Conservation (phyloP, 2,329 filamentous ascomycete genomes). For the Alternaria angustiovoidea region DNA sequence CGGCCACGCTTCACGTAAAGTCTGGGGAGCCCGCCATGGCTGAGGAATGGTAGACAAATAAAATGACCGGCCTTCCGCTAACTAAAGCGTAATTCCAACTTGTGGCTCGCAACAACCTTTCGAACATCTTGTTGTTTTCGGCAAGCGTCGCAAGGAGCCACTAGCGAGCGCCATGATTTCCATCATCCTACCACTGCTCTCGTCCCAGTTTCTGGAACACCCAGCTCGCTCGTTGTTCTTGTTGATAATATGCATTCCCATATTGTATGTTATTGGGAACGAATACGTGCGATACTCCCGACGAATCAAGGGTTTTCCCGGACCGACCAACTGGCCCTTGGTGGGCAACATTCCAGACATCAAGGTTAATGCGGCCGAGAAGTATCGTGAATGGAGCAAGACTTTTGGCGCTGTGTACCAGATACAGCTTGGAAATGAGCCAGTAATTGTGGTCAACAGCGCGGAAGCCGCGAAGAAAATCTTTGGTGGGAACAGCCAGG, state of each 20-base stretch:
- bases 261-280: constrained; percentile 49
- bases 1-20: background rate
- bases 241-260: constrained; percentile 37
- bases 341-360: constrained; percentile 56
- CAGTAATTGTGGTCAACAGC: constrained; percentile 55
- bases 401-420: constrained; percentile 55
- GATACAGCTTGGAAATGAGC: constrained; percentile 57
- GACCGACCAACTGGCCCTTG: constrained; percentile 51
- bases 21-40: background rate
- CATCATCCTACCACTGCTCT: constrained; percentile 34
- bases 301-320: constrained; percentile 50
- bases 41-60: background rate
- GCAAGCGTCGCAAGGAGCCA: background rate
- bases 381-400: constrained; percentile 54
- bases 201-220: constrained; percentile 32
- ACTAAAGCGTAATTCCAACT: background rate
- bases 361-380: constrained; percentile 53
- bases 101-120: background rate
- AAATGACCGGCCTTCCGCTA: background rate
- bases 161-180: constrained; percentile 37
- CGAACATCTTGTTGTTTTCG: background rate
- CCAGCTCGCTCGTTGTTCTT: constrained; percentile 34
- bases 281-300: constrained; percentile 48
- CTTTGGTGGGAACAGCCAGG: constrained; percentile 54
- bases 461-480: constrained; percentile 53